Evolutionary conservation across 1,284 basidiomycete species (phyloP).

Genomic region (Malassezia sp.): DNA sequence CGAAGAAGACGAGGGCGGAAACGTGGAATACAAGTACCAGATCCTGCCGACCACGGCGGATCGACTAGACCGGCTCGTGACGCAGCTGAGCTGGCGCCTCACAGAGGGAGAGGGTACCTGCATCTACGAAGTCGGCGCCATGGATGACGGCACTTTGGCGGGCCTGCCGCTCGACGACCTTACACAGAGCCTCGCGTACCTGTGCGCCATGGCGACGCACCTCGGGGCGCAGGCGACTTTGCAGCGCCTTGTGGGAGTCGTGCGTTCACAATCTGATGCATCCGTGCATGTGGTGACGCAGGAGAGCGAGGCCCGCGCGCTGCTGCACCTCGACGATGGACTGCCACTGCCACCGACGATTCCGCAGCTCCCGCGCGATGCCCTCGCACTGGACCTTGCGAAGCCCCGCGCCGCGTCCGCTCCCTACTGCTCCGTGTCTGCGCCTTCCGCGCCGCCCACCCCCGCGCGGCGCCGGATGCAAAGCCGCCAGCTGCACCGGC

Average conservation of each 20-base stretch:
- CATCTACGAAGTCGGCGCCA: slow-evolving; percentile 43
- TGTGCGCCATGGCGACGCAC: slow-evolving; percentile 31
- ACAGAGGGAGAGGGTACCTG: slow-evolving; percentile 40
- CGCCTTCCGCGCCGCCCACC: too few relatives aligned
- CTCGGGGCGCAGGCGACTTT: slow-evolving; percentile 19
- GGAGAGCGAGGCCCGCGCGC: neutral
- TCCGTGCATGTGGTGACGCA: neutral
- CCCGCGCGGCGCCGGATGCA: too few relatives aligned
- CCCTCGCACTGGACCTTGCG: neutral
- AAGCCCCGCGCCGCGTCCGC: neutral
- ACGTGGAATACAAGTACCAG: slow-evolving; percentile 46
- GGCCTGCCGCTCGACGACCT: slow-evolving; percentile 33
- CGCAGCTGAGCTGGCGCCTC: slow-evolving; percentile 45
- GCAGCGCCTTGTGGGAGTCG: slow-evolving; percentile 2
- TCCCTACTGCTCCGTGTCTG: too few relatives aligned
- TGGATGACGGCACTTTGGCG: slow-evolving; percentile 42
- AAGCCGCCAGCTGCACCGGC: too few relatives aligned
- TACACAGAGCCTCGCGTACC: slow-evolving; percentile 31
- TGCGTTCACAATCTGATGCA: too few relatives aligned
- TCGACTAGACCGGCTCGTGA: slow-evolving; percentile 42
- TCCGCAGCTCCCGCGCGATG: neutral
- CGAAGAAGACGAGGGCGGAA: slow-evolving; percentile 40
- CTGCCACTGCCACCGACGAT: neutral
- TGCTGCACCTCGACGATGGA: neutral
- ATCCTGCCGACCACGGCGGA: slow-evolving; percentile 34